These are phyloP conservation scores for Coffea eugenioides DNA, from an alignment of 257 asterid genomes.

Conservation along the genomic window DNA sequence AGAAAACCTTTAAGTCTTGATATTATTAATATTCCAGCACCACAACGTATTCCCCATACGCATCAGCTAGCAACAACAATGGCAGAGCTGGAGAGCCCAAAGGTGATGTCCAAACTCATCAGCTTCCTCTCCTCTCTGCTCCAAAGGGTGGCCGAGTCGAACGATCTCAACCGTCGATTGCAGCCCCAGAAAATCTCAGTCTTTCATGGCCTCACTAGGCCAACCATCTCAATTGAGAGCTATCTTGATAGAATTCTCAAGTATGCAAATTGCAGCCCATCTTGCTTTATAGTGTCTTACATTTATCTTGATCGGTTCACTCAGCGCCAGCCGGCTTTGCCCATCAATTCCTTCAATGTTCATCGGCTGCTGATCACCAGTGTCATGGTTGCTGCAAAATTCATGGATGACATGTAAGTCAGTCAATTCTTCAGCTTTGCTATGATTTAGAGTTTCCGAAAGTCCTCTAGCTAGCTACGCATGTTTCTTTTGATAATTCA, in stretches of 20 bases:
- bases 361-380: slow-evolving; percentile 88
- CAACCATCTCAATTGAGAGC: slow-evolving; percentile 68
- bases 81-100: slow-evolving; percentile 71
- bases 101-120: slow-evolving; percentile 64
- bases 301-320: slow-evolving; percentile 89
- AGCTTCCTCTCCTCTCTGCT: slow-evolving; percentile 77
- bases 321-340: slow-evolving; percentile 65
- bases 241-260: slow-evolving; percentile 78
- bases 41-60: slow-evolving; percentile 20
- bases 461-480: too few relatives aligned
- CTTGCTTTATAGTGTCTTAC: slow-evolving; percentile 87
- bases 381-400: slow-evolving; percentile 94
- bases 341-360: slow-evolving; percentile 75
- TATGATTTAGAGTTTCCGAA: too few relatives aligned
- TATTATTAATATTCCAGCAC: slow-evolving; percentile 25
- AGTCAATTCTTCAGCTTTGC: slow-evolving; percentile 24
- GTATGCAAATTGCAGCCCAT: slow-evolving; percentile 93
- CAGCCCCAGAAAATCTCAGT: slow-evolving; percentile 64
- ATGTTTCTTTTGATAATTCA: background rate
- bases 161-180: slow-evolving; percentile 46
- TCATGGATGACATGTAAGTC: slow-evolving; percentile 93
- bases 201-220: slow-evolving; percentile 75
- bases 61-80: slow-evolving; percentile 15
- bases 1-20: slow-evolving; percentile 17
- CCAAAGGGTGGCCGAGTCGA: slow-evolving; percentile 68